phyloP scores from a whole-genome alignment of 208 protist genomes.

The Spongospora subterranea region DNA sequence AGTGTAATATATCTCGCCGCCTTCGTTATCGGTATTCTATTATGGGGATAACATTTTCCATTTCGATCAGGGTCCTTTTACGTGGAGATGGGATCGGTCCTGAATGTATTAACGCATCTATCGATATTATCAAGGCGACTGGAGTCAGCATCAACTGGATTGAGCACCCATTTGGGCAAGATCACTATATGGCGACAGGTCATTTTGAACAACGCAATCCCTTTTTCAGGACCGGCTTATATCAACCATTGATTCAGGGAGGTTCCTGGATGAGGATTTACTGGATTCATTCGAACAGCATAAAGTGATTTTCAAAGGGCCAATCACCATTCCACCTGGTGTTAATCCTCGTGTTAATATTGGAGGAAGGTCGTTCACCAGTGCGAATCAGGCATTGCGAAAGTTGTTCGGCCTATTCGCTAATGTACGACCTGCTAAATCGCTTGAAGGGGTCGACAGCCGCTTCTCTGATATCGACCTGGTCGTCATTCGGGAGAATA shows the following conservation, averaged over 20 bases:
- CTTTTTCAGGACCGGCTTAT: too few relatives aligned
- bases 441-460: neutral
- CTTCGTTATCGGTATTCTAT: too few relatives aligned
- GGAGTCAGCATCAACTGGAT: neutral
- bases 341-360: neutral
- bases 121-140: neutral
- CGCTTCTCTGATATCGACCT: neutral
- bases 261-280: neutral
- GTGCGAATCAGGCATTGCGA: constrained; percentile 47
- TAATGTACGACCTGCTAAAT: constrained; percentile 49
- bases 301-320: constrained; percentile 37
- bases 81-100: neutral
- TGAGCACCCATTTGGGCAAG: neutral
- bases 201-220: too few relatives aligned
- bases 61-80: neutral
- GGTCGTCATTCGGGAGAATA: neutral
- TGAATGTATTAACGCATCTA: neutral
- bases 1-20: too few relatives aligned
- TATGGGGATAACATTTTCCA: too few relatives aligned
- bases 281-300: neutral
- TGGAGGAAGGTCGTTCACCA: constrained; percentile 10
- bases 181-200: neutral
- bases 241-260: neutral
- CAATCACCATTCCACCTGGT: constrained; percentile 20
- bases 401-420: constrained; percentile 58